phyloP scores from a whole-genome alignment of 139 green algal species.

The Chlamydomonas urium region DNA sequence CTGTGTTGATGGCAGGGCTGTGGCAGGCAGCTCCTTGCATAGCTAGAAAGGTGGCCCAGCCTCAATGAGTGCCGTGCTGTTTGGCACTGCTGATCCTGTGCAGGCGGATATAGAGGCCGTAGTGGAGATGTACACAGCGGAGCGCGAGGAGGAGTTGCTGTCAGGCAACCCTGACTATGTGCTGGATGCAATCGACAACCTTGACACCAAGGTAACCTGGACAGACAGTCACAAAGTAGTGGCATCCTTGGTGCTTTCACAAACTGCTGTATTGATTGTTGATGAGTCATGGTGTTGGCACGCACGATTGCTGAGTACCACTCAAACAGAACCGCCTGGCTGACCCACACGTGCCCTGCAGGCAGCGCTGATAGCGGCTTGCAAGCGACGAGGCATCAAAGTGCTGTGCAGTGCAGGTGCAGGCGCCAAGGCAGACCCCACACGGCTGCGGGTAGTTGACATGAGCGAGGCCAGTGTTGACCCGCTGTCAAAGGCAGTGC shows the following conservation, averaged over 20 bases:
- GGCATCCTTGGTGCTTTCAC: neutral
- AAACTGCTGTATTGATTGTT: neutral
- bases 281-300: neutral
- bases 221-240: neutral
- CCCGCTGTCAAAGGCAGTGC: conserved; percentile 50
- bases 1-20: too few relatives aligned
- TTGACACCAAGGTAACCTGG: conserved; percentile 98
- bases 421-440: conserved; percentile 87
- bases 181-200: conserved; percentile 98
- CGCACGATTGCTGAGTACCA: too few relatives aligned
- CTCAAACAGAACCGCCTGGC: too few relatives aligned
- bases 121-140: conserved; percentile 79
- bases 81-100: neutral
- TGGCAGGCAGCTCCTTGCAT: too few relatives aligned
- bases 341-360: conserved; percentile 24
- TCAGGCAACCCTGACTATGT: conserved; percentile 80
- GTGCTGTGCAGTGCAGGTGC: conserved; percentile 81
- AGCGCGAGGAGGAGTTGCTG: conserved; percentile 75
- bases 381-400: conserved; percentile 61
- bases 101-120: conserved; percentile 56
- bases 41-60: too few relatives aligned
- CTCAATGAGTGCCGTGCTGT: too few relatives aligned
- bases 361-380: conserved; percentile 82
- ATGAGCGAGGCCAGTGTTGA: conserved; percentile 76
- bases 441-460: conserved; percentile 82